Base-by-base conservation (phyloP, 345 rosid species). In the Mercurialis annua region DNA sequence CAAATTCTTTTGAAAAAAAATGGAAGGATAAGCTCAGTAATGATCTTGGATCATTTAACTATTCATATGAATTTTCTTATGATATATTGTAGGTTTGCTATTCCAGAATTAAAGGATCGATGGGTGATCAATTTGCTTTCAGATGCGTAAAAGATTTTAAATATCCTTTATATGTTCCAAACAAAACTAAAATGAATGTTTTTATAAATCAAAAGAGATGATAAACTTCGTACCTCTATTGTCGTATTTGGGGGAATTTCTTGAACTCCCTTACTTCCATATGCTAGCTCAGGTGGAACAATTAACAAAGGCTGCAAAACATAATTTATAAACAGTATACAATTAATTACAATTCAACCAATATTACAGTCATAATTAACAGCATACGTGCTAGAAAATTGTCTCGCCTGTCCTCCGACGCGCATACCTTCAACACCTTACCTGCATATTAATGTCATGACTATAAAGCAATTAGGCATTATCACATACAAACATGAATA, bases 181-280 rank as follows among this genome's bases (percentile, higher is more conserved):
- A 54, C 20, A 10, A 43, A 14, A 40, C 30, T 48, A 48, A 47
- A 55, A n/a, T 21, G 34, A 16, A 24, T 43, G 11, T 33, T 30
- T 57, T 30, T 12, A 26, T 21, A 38, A 48, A 52, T n/a, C 63
- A 38, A 55, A 56, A 17, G 60, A 34, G 52, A 52, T 1, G n/a
- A 24, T 47, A 62, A 38, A 42, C 53, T 40, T 10, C 23, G 40
- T 77, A 92, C 98, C 92, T 88, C 98, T 50, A 92, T 92, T 38
- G 97, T 92, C 70, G 95, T 97, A 79, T 92, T 88, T 57, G 97
- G 98, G 76, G 98, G 97, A 70, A 92, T 92, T 79, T 90, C 98
- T 68, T 88, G 98, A 21, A 92, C 97, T 62, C 98, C 98, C 80
- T 86, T 92, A 69, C 85, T 92, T 60, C 98, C 98, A 47, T 93